These are phyloP conservation scores for Colletotrichum plurivorum DNA, from an alignment of 2,329 filamentous ascomycete species.

Conservation along the genomic window DNA sequence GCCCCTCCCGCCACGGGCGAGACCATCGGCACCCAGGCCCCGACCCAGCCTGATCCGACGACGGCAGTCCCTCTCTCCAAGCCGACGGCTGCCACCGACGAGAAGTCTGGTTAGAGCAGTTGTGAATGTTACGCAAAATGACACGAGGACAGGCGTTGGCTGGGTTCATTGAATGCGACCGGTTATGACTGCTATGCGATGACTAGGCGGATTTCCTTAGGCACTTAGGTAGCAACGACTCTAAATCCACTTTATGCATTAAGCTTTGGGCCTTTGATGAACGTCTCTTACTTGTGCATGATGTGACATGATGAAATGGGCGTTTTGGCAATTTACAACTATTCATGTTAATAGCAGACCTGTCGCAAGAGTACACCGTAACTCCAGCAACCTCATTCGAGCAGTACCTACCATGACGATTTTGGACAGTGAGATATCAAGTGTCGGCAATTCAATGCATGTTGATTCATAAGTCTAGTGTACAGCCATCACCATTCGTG, in stretches of 20 bases:
- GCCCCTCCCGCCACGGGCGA: slow-evolving; percentile 68
- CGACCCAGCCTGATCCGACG: slow-evolving; percentile 38
- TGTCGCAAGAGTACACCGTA: too few relatives aligned
- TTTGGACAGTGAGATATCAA: background rate
- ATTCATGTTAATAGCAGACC: too few relatives aligned
- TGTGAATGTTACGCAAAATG: slow-evolving; percentile 16
- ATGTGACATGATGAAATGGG: too few relatives aligned
- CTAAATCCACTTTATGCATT: slow-evolving; percentile 8
- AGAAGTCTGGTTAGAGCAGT: slow-evolving; percentile 42
- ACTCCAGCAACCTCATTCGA: too few relatives aligned
- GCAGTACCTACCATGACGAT: too few relatives aligned
- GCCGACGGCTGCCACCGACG: slow-evolving; percentile 42
- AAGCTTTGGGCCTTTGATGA: too few relatives aligned
- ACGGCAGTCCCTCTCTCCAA: slow-evolving; percentile 40
- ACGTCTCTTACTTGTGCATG: too few relatives aligned
- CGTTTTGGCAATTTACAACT: too few relatives aligned
- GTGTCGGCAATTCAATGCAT: background rate
- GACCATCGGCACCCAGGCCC: slow-evolving; percentile 47
- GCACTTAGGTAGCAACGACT: slow-evolving; percentile 23
- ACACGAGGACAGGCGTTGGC: slow-evolving; percentile 32
- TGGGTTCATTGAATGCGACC: slow-evolving; percentile 34
- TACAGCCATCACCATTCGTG: slow-evolving; percentile 31
- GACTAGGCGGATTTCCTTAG: slow-evolving; percentile 10
- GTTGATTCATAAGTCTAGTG: slow-evolving; percentile 1
- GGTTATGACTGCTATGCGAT: slow-evolving; percentile 30